Base-by-base conservation (phyloP, 306 rosid species). In the Dryas alaskensis region DNA sequence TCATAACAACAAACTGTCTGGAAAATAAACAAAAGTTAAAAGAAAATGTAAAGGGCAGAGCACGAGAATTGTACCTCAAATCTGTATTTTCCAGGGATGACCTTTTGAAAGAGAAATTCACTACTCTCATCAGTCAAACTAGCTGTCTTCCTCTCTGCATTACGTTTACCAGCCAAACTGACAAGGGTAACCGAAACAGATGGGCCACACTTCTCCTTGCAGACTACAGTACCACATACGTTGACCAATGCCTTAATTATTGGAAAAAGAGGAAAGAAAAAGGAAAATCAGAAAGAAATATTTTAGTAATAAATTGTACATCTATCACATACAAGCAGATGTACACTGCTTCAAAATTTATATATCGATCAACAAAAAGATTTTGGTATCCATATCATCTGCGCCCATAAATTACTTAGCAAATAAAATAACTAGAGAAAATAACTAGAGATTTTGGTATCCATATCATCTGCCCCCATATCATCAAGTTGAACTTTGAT, bases 41-140 rank as follows among this genome's bases (percentile, higher is more conserved):
- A 57, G 62, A 70, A 63, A 76, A 75, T n/a, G 49, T 31, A 73
- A 19, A 69, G 43, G 51, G 60, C 48, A 83, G 45, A 74, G 55
- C 17, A 22, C 43, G 45, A 76, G 63, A 63, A 70, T 48, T 44
- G 77, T 80, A 94, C 99, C 98, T 90, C 95, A 47, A 92, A 81
- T 80, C 85, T 88, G 90, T 92, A 90, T 74, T 94, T 88, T 85
- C 99, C 99, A 73, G 99, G 98, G 77, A 94, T 62, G 80, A 92
- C 82, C 52, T 87, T 82, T 44, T 86, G 73, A 81, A 94, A 89
- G 80, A 65, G 74, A 80, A 88, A 94, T 73, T 86, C 88, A 72
- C 76, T 67, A 75, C 89, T 90, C 74, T 82, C 85, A 44, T 89
- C 65, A 25, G 87, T 86, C 89, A 92, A 82, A 84, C 83, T 78